A percentile compares a stretch with the other conserved stretches of the same genome.
These are phyloP conservation scores for Leccinum disarticulatum DNA, from an alignment of 768 basidiomycete species.

Conservation along the genomic window DNA sequence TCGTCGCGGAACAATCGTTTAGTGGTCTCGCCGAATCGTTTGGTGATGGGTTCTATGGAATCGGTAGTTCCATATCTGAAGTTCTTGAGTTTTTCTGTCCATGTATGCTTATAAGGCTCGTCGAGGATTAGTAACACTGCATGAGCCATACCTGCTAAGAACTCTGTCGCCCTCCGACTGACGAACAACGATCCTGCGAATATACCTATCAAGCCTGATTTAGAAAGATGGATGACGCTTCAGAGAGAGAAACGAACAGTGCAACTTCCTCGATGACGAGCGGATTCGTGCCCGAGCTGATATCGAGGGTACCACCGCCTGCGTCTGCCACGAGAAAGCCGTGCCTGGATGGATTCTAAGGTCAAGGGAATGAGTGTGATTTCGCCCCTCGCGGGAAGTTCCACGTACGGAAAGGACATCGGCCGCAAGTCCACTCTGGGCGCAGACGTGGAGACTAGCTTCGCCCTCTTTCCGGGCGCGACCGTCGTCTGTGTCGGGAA, in stretches of 20 bases:
- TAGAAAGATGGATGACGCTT: neutral
- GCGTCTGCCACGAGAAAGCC: slow-evolving; percentile 82
- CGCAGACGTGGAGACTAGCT: slow-evolving; percentile 80
- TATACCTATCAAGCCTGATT: slow-evolving; percentile 47
- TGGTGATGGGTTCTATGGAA: slow-evolving; percentile 75
- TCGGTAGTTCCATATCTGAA: slow-evolving; percentile 74
- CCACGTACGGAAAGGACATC: slow-evolving; percentile 69
- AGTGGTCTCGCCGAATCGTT: slow-evolving; percentile 79
- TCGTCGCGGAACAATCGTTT: slow-evolving; percentile 75
- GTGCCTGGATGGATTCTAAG: slow-evolving; percentile 68
- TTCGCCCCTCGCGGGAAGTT: neutral
- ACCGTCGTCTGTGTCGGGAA: slow-evolving; percentile 73
- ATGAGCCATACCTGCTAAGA: slow-evolving; percentile 56
- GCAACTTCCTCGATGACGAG: slow-evolving; percentile 82
- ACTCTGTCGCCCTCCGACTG: slow-evolving; percentile 68
- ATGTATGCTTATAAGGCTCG: slow-evolving; percentile 5
- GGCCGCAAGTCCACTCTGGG: slow-evolving; percentile 72
- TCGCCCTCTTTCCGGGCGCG: slow-evolving; percentile 77
- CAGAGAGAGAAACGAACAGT: slow-evolving; percentile 47
- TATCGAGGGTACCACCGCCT: slow-evolving; percentile 79
- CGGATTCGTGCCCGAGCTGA: slow-evolving; percentile 68
- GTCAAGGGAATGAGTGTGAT: slow-evolving; percentile 6
- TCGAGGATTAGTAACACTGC: neutral
- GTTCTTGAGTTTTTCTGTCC: slow-evolving; percentile 64
- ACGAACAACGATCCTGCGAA: slow-evolving; percentile 86